Evolutionary conservation across 371 early-diverging fungal genomes (phyloP).

Genomic region (Lichtheimia ramosa): DNA sequence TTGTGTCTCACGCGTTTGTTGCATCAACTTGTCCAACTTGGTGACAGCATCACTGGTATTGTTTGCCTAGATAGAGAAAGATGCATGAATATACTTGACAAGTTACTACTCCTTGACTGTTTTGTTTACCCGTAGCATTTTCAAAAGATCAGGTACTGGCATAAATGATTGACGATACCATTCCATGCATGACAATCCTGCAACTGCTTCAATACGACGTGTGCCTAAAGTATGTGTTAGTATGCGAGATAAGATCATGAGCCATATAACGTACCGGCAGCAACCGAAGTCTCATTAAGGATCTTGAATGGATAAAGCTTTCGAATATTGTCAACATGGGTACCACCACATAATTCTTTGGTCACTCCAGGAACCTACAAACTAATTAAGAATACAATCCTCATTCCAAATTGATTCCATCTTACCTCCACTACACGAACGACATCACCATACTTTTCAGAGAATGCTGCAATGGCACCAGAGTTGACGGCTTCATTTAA

Average conservation of each 20-base stretch:
- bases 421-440: constrained; percentile 61
- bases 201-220: constrained; percentile 78
- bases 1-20: constrained; percentile 39
- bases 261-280: constrained; percentile 50
- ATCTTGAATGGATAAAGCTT: constrained; percentile 75
- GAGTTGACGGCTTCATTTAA: constrained; percentile 59
- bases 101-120: not conserved
- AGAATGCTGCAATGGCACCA: constrained; percentile 69
- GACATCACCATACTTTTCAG: constrained; percentile 67
- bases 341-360: constrained; percentile 77
- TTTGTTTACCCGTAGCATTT: constrained; percentile 35
- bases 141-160: constrained; percentile 44
- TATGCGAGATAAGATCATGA: not conserved
- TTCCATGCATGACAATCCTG: constrained; percentile 56
- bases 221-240: constrained; percentile 44
- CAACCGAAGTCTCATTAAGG: constrained; percentile 66
- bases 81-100: not conserved
- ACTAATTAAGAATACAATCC: not conserved
- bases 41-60: constrained; percentile 34
- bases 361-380: constrained; percentile 56
- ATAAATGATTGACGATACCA: constrained; percentile 52
- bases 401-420: constrained; percentile 12
- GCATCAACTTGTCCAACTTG: constrained; percentile 40
- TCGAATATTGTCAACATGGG: constrained; percentile 64
- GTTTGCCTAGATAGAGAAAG: constrained; percentile 23